Evolutionary conservation across 257 asterid genomes (phyloP).

Genomic region (Nicotiana benthamiana): DNA sequence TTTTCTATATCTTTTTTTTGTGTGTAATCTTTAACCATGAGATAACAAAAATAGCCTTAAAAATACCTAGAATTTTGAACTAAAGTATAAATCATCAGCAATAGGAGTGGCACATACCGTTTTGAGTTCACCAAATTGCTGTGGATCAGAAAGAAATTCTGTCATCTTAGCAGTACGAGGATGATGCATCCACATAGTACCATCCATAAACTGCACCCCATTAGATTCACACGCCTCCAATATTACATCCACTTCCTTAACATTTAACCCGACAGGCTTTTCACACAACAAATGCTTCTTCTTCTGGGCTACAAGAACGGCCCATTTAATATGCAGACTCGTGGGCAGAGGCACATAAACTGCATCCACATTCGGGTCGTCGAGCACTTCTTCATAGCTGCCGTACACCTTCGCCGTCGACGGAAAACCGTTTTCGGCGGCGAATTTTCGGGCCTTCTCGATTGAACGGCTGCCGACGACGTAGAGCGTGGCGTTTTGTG

Average conservation of each 20-base stretch:
- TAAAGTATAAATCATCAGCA: not conserved
- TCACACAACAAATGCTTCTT: constrained; percentile 63
- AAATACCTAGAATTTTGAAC: not conserved
- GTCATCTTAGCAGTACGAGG: constrained; percentile 65
- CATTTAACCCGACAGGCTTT: constrained; percentile 66
- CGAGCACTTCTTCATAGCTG: constrained; percentile 53
- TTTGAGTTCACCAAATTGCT: constrained; percentile 55
- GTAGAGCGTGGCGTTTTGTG: constrained; percentile 43
- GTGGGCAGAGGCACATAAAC: constrained; percentile 67
- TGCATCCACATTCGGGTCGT: constrained; percentile 64
- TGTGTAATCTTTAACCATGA: too few species aligned
- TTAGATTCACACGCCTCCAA: constrained; percentile 61
- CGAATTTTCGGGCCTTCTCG: constrained; percentile 52
- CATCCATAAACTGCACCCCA: constrained; percentile 80
- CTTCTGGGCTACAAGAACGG: constrained; percentile 62
- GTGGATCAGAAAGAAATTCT: constrained; percentile 43
- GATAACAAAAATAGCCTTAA: not conserved
- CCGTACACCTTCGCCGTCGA: constrained; percentile 45
- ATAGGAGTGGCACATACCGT: constrained; percentile 48
- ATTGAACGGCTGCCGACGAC: constrained; percentile 69
- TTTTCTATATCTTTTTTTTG: too few species aligned
- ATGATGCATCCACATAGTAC: constrained; percentile 85
- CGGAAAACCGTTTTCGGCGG: constrained; percentile 44
- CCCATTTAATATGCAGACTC: constrained; percentile 65
- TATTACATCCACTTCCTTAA: constrained; percentile 46